Base-by-base conservation (phyloP, 371 early-diverging fungal species). In the Saksenaea oblongispora region DNA sequence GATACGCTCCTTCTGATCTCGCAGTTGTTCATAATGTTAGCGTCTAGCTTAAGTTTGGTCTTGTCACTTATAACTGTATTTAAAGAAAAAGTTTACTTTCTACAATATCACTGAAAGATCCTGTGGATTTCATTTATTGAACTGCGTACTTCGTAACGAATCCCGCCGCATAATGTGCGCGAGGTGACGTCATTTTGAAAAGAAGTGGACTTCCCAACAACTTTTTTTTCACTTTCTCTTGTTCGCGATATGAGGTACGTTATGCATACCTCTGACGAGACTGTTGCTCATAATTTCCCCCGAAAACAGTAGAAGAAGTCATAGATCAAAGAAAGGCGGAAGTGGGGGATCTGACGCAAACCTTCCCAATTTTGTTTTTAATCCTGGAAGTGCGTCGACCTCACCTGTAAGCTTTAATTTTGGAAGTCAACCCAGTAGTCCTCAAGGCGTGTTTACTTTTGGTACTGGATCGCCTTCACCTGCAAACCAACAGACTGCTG, bases 241-340 rank as follows among this genome's bases (percentile, higher is more conserved):
- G 31, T 31, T n/a, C 51, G 51, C 27, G 51, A 47, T 47, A 47
- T 47, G 51, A 47, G 51, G 51, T 47, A 47, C 10, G 51, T 22
- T 22, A 47, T 47, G 51, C 51, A 22, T 18, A 47, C 51, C 22
- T 47, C 51, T 22, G 22, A 22, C 51, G 51, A 22, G n/a, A 47
- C 17, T 18, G 22, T 18, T 22, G 24, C 24, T 47, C 51, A 47
- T 22, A 47, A 17, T 18, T 47, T n/a, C 22, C 22, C 39, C 11
- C 2, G 2, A 15, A 56, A 37, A 41, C 56, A 60, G 44, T 56
- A 56, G 36, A 39, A 65, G 54, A 56, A 37, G 34, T 17, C 34
- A 22, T 55, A 65, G 60, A 61, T 22, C 54, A 34, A 65, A 59
- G 44, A 65, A 55, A 61, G 42, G 56, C 37, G 61, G 54, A 61